Evolutionary conservation across 2,329 filamentous ascomycete species (phyloP).

Genomic region (Leptographium lundbergii): DNA sequence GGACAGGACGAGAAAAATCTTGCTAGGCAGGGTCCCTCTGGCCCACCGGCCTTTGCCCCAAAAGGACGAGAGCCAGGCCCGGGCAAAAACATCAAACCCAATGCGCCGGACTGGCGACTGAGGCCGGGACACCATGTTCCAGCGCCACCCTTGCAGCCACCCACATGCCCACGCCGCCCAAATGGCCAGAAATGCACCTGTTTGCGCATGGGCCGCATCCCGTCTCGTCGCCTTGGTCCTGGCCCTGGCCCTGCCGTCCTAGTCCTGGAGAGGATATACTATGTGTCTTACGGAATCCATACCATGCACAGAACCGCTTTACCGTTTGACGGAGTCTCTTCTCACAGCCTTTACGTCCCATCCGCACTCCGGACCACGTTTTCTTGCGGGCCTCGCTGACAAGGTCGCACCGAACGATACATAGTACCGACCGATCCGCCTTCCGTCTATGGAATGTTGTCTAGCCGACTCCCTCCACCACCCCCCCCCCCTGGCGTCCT

Average conservation of each 20-base stretch:
- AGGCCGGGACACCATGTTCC: background rate
- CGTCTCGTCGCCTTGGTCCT: background rate
- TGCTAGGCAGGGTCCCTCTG: background rate
- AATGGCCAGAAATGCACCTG: background rate
- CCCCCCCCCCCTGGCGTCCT: background rate
- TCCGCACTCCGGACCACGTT: background rate
- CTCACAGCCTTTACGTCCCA: background rate
- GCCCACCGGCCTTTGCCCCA: background rate
- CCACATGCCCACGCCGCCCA: background rate
- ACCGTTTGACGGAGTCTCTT: background rate
- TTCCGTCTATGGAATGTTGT: background rate
- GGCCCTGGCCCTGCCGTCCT: background rate
- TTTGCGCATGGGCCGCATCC: background rate
- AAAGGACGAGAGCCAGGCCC: background rate
- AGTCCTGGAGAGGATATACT: background rate
- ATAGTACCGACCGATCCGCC: background rate
- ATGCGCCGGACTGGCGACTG: constrained; percentile 1
- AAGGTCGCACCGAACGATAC: background rate
- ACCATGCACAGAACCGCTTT: background rate
- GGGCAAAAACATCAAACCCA: background rate
- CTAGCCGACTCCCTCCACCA: background rate
- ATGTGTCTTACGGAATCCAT: too few relatives aligned
- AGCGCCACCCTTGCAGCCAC: background rate
- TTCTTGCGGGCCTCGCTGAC: background rate
- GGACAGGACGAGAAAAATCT: background rate